phyloP scores from a whole-genome alignment of 1,284 basidiomycete genomes.

The Apiotrichum veenhuisii region DNA sequence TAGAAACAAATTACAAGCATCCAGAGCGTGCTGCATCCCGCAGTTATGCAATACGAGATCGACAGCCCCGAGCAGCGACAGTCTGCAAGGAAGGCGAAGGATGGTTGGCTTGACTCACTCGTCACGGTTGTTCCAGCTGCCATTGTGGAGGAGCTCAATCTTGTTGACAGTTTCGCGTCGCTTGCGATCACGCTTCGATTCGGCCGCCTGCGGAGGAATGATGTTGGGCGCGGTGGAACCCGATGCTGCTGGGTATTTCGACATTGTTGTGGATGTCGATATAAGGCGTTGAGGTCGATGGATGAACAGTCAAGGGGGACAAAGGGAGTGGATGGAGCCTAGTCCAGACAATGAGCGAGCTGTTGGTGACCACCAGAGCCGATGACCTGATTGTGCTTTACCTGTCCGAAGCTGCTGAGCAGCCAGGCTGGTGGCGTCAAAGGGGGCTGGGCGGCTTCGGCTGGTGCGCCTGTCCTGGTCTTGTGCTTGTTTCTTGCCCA shows the following conservation, averaged over 20 bases:
- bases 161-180: constrained; percentile 54
- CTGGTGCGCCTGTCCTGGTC: no score
- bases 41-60: no score
- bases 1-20: no score
- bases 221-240: constrained; percentile 27
- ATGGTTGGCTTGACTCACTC: constrained; percentile 42
- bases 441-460: background rate
- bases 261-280: constrained; percentile 11
- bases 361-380: background rate
- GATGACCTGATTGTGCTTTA: background rate
- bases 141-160: constrained; percentile 52
- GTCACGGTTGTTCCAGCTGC: constrained; percentile 51
- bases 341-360: background rate
- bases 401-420: background rate
- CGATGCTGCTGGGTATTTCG: constrained; percentile 18
- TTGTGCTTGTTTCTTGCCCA: no score
- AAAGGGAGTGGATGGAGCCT: background rate
- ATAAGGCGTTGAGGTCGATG: constrained; percentile 3
- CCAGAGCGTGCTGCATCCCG: no score
- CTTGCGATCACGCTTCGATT: constrained; percentile 54
- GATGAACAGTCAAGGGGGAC: no score
- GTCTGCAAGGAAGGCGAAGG: background rate
- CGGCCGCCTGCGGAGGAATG: constrained; percentile 37
- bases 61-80: background rate
- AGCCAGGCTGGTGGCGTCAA: background rate